A percentile compares a stretch with the other conserved stretches of the same genome.
phyloP scores from a whole-genome alignment of 2,329 filamentous ascomycete species.

The Talaromyces pinophilus region DNA sequence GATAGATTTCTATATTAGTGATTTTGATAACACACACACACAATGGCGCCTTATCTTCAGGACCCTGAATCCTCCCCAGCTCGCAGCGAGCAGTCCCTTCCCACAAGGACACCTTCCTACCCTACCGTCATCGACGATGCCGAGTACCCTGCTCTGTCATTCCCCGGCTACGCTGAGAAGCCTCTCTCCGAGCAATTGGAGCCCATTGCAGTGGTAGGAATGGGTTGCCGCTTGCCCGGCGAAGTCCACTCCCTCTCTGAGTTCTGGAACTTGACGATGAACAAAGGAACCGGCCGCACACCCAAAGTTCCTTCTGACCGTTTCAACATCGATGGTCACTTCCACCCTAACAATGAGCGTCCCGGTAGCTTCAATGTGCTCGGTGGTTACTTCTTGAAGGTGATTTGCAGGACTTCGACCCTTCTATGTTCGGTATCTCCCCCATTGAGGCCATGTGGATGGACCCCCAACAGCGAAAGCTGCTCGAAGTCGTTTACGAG shows the following conservation, averaged over 20 bases:
- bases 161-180: constrained; percentile 12
- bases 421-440: constrained; percentile 30
- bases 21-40: neutral
- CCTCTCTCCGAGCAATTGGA: constrained; percentile 15
- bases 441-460: constrained; percentile 27
- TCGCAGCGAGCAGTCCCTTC: constrained; percentile 2
- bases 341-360: constrained; percentile 16
- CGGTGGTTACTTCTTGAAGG: constrained; percentile 17
- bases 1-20: neutral
- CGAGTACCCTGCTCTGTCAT: constrained; percentile 7
- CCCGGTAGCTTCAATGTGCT: constrained; percentile 21
- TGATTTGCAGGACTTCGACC: constrained; percentile 28
- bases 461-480: constrained; percentile 33
- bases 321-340: constrained; percentile 18
- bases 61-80: neutral
- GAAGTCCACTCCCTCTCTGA: neutral
- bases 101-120: constrained; percentile 3
- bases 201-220: constrained; percentile 25
- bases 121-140: constrained; percentile 8
- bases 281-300: constrained; percentile 15
- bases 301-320: constrained; percentile 22
- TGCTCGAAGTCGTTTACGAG: constrained; percentile 33
- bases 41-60: constrained; percentile 4
- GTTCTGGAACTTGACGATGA: constrained; percentile 4
- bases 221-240: constrained; percentile 22